Evolutionary conservation across 768 basidiomycete genomes (phyloP).

Genomic region (Hemileccinum rubropunctum): DNA sequence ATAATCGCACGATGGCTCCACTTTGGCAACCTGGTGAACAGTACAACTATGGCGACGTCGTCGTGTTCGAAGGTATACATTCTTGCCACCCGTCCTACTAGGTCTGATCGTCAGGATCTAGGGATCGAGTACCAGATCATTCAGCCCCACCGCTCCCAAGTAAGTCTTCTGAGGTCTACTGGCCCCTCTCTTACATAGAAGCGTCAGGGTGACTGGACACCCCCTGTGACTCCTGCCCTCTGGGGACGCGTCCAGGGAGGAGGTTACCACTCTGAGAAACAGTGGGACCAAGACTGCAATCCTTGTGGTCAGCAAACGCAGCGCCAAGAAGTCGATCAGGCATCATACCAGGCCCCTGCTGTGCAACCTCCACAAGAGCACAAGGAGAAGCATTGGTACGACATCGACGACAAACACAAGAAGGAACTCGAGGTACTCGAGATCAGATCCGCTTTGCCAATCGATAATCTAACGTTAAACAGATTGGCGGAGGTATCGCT

Average conservation of each 20-base stretch:
- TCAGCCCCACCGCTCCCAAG: slow-evolving; percentile 70
- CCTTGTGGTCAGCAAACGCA: slow-evolving; percentile 25
- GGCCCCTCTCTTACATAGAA: neutral
- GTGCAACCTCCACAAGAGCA: slow-evolving; percentile 39
- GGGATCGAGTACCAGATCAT: slow-evolving; percentile 66
- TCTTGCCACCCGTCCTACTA: neutral
- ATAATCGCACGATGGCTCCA: slow-evolving; percentile 35
- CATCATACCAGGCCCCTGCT: slow-evolving; percentile 14
- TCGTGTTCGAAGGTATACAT: slow-evolving; percentile 52
- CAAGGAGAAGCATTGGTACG: slow-evolving; percentile 54
- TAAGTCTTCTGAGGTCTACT: slow-evolving; percentile 18
- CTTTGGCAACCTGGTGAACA: slow-evolving; percentile 63
- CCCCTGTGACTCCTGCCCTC: slow-evolving; percentile 57
- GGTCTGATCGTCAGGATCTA: slow-evolving; percentile 13
- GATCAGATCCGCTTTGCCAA: neutral
- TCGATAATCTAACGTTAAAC: slow-evolving; percentile 6
- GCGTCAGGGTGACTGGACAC: slow-evolving; percentile 64
- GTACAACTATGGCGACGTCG: slow-evolving; percentile 54
- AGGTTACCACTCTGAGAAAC: slow-evolving; percentile 14
- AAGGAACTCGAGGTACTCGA: slow-evolving; percentile 53
- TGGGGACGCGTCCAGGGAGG: slow-evolving; percentile 55
- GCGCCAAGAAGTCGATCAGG: slow-evolving; percentile 25
- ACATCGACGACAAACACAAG: slow-evolving; percentile 54
- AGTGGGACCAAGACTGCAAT: slow-evolving; percentile 19
- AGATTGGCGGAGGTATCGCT: slow-evolving; percentile 66